Conservation (phyloP, 2,329 filamentous ascomycete genomes). For the Pseudogymnoascus sp. region DNA sequence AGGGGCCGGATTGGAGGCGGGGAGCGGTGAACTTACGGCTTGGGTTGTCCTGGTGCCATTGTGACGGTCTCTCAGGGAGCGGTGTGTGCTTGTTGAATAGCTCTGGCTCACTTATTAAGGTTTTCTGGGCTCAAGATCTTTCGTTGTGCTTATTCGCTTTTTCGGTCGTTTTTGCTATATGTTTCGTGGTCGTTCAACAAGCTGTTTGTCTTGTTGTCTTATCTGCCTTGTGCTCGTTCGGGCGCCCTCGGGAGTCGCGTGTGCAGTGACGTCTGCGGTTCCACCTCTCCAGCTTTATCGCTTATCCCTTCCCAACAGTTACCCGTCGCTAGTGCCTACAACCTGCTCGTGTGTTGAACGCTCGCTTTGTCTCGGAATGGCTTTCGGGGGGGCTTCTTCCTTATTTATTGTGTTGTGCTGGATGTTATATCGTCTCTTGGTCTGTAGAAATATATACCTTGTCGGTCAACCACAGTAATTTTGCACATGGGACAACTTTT, state of each 20-base stretch:
- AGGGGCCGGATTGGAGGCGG: background rate
- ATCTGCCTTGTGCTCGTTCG: background rate
- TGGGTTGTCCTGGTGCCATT: background rate
- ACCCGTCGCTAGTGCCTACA: constrained; percentile 1
- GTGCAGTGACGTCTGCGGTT: background rate
- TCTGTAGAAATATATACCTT: background rate
- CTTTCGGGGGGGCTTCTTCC: too few relatives aligned
- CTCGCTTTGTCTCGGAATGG: background rate
- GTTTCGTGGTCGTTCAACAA: background rate
- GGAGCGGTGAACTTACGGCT: background rate
- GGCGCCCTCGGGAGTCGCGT: constrained; percentile 1
- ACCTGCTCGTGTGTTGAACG: background rate
- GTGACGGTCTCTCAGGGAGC: background rate
- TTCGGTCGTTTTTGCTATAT: background rate
- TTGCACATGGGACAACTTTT: background rate
- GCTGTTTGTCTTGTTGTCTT: background rate
- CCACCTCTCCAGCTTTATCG: background rate
- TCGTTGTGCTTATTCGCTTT: background rate
- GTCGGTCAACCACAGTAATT: background rate
- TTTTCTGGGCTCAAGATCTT: background rate
- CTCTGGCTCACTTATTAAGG: background rate
- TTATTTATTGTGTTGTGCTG: background rate
- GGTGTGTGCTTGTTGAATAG: constrained; percentile 6
- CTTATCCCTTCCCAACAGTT: constrained; percentile 5
- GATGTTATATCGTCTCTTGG: background rate